These are phyloP conservation scores for Lactifluus pinguis DNA, from an alignment of 768 basidiomycete species.

Conservation along the genomic window DNA sequence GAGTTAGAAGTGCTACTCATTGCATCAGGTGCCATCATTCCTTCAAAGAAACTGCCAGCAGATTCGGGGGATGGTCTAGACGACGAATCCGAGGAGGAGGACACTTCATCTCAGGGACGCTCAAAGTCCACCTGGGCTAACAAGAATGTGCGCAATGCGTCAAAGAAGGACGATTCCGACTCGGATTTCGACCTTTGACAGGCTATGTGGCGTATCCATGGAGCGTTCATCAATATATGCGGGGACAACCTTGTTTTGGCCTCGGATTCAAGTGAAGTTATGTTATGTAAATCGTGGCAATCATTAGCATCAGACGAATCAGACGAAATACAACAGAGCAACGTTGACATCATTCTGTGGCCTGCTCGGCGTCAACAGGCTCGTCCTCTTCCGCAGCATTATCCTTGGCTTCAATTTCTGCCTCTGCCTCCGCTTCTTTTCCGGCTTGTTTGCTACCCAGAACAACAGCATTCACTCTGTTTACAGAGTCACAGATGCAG, in stretches of 20 bases:
- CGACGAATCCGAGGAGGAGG: constrained; percentile 41
- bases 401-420: constrained; percentile 15
- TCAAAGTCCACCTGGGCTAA: constrained; percentile 54
- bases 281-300: constrained; percentile 13
- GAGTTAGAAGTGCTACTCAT: constrained; percentile 67
- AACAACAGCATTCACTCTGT: constrained; percentile 72
- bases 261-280: neutral
- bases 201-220: neutral
- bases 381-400: constrained; percentile 21
- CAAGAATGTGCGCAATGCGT: constrained; percentile 47
- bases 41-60: constrained; percentile 33
- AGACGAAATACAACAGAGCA: neutral
- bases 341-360: constrained; percentile 24
- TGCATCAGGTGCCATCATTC: constrained; percentile 55
- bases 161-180: constrained; percentile 60
- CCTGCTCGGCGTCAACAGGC: constrained; percentile 23
- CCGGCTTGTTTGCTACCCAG: constrained; percentile 54
- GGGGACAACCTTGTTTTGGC: neutral
- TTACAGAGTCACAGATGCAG: neutral
- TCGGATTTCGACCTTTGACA: constrained; percentile 54
- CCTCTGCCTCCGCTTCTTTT: constrained; percentile 30
- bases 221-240: neutral
- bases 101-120: constrained; percentile 43
- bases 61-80: constrained; percentile 28
- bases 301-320: neutral